Base-by-base conservation (phyloP, 352 stramenopile species). In the Pythium aristosporum region DNA sequence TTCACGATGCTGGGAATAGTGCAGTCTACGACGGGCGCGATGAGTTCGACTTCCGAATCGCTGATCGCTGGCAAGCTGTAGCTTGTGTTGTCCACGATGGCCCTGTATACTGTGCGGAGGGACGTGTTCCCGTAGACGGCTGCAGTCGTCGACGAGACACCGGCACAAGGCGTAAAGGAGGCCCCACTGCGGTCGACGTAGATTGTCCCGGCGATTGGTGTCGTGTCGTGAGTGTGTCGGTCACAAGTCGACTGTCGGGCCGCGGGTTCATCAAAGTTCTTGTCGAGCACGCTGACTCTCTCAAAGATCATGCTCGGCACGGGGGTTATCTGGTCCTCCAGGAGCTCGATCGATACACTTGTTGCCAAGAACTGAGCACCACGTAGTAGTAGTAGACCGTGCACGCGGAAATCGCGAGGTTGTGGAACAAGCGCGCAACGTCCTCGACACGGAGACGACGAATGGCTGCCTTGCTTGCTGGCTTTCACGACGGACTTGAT, bases 301-400 rank as follows among this genome's bases (percentile, higher is more conserved):
- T 44, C n/a, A 15, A 53, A 25, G 7, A n/a, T 11, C 6, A 53
- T 11, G 2, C 28, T 42, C 2, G 55, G 44, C 1, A n/a, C 11
- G 6, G 57, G 47, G 36, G 51, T 57, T 15, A 57, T 39, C 32
- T 50, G 57, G 15, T 47, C 57, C 4, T 44, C n/a, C 1, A 65
- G 36, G n/a, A 65, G 34, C 12, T 50, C 46, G 23, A 57, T 36
- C 2, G 48, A 20, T 2, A 34, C 6, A 9, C 8, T 9, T 25
- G 23, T 43, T 8, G 57, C 46, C 6, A 7, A 28, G 23, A 65
- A 57, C 34, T 49, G 43, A 46, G 15, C 7, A 43, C 18, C 7
- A 69, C 12, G 41, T 69, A 68, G 8, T 63, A 18, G 41, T 69
- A 68, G 8, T 63, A 18, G 16, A 72, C 25, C 12, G 60, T 60